Percentiles rank a stretch among this genome's conserved stretches.
phyloP scores from a whole-genome alignment of 2,329 filamentous ascomycete species.

The Gyromitra esculenta region DNA sequence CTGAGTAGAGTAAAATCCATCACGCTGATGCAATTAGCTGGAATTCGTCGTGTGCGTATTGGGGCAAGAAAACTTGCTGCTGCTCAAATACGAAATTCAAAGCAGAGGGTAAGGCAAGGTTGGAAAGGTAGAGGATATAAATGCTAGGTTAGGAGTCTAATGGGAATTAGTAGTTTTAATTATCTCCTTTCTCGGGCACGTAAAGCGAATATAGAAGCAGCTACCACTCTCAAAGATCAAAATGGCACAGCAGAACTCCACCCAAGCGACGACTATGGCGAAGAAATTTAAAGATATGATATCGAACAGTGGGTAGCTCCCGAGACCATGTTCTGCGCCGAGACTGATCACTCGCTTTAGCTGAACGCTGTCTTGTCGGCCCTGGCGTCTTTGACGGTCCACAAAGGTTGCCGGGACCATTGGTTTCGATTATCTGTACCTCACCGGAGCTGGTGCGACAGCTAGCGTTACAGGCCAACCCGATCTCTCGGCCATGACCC shows the following conservation, averaged over 20 bases:
- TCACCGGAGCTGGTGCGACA: conserved; percentile 7
- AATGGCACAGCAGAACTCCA: neutral
- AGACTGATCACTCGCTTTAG: neutral
- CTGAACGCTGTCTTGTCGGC: neutral
- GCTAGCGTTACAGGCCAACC: conserved; percentile 12
- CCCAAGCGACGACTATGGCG: neutral
- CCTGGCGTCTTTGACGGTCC: neutral
- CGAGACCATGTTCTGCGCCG: neutral
- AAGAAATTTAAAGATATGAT: conserved; percentile 2
- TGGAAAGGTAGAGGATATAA: neutral
- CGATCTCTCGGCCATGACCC: conserved; percentile 13
- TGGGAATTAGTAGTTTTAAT: neutral
- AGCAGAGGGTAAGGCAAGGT: too few relatives aligned
- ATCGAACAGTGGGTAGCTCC: neutral
- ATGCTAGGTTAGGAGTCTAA: neutral
- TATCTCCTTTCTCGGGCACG: too few relatives aligned
- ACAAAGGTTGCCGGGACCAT: conserved; percentile 13
- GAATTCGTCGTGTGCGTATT: too few relatives aligned
- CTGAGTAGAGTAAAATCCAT: neutral
- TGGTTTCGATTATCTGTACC: conserved; percentile 20
- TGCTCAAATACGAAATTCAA: neutral
- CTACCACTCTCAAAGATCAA: neutral
- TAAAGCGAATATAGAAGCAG: neutral
- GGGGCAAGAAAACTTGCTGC: neutral
- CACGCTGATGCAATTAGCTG: neutral